Percentiles rank a stretch among this genome's conserved stretches.
phyloP scores from a whole-genome alignment of 2,329 filamentous ascomycete genomes.

The Ciborinia camelliae region DNA sequence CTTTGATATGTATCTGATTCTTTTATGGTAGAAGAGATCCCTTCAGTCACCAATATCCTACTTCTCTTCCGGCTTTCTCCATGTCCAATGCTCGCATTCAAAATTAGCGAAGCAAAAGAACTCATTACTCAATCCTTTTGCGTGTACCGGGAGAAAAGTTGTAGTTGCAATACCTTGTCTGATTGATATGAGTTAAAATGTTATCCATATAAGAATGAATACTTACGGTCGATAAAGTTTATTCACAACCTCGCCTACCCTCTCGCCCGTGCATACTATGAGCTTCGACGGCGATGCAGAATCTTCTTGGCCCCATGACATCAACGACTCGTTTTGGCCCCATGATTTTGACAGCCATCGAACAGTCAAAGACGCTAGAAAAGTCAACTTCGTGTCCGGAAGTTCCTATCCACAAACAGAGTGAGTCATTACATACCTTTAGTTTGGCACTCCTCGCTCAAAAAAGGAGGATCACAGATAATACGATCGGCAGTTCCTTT shows the following conservation, averaged over 20 bases:
- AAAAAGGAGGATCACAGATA: slow-evolving; percentile 74
- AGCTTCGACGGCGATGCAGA: slow-evolving; percentile 38
- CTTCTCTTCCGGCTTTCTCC: slow-evolving; percentile 23
- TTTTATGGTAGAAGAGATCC: neutral
- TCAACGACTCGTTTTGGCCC: slow-evolving; percentile 20
- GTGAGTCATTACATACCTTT: slow-evolving; percentile 51
- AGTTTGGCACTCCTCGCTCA: slow-evolving; percentile 77
- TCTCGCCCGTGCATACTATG: slow-evolving; percentile 73
- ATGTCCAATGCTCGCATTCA: slow-evolving; percentile 55
- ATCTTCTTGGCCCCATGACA: slow-evolving; percentile 10
- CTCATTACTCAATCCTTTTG: slow-evolving; percentile 74
- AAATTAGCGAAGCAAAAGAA: slow-evolving; percentile 80
- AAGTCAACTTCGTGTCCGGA: neutral
- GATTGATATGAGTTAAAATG: slow-evolving; percentile 35
- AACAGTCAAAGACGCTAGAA: slow-evolving; percentile 65
- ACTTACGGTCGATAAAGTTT: slow-evolving; percentile 66
- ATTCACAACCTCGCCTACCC: slow-evolving; percentile 62
- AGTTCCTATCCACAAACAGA: neutral
- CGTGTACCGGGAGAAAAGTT: slow-evolving; percentile 64
- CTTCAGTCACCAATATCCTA: slow-evolving; percentile 4
- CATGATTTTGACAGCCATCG: slow-evolving; percentile 62
- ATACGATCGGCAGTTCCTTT: slow-evolving; percentile 66
- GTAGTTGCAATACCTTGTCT: slow-evolving; percentile 48
- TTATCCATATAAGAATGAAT: neutral
- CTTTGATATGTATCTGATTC: slow-evolving; percentile 36